Conservation (phyloP, 768 basidiomycete genomes). For the Leccinum olivaceopallidum region DNA sequence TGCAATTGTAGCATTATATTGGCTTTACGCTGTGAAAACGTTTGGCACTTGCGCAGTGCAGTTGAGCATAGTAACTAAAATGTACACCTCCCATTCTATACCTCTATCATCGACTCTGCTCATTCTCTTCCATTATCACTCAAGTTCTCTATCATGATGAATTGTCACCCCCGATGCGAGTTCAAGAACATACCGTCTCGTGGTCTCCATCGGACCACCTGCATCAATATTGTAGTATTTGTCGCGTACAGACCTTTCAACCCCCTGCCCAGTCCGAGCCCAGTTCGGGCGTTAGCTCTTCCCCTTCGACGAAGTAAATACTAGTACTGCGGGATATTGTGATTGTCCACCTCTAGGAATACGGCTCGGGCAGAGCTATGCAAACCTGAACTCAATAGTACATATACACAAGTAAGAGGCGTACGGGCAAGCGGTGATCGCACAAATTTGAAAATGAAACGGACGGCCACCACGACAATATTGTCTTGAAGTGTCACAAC, state of each 20-base stretch:
- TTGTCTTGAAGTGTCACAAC: constrained; percentile 19
- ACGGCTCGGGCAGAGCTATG: not conserved
- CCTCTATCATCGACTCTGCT: too few relatives aligned
- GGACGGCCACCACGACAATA: not conserved
- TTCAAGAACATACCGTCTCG: too few relatives aligned
- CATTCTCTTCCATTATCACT: too few relatives aligned
- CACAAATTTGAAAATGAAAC: not conserved
- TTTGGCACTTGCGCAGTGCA: too few relatives aligned
- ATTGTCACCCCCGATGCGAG: too few relatives aligned
- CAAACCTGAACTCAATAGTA: not conserved
- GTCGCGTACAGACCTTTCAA: too few relatives aligned
- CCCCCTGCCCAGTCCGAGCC: too few relatives aligned
- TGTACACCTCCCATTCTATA: too few relatives aligned
- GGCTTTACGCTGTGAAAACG: not conserved
- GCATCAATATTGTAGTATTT: too few relatives aligned
- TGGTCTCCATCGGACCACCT: too few relatives aligned
- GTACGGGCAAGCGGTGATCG: not conserved
- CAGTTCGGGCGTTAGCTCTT: not conserved
- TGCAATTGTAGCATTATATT: constrained; percentile 6
- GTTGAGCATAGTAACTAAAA: too few relatives aligned
- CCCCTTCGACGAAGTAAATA: not conserved
- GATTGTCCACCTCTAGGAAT: not conserved
- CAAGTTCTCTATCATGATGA: too few relatives aligned
- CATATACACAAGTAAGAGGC: not conserved
- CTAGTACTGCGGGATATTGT: not conserved